Percentiles rank a stretch among this genome's conserved stretches.
Evolutionary conservation across 108 stramenopile genomes (phyloP).

Genomic region (Cyclostephanos tholiformis): DNA sequence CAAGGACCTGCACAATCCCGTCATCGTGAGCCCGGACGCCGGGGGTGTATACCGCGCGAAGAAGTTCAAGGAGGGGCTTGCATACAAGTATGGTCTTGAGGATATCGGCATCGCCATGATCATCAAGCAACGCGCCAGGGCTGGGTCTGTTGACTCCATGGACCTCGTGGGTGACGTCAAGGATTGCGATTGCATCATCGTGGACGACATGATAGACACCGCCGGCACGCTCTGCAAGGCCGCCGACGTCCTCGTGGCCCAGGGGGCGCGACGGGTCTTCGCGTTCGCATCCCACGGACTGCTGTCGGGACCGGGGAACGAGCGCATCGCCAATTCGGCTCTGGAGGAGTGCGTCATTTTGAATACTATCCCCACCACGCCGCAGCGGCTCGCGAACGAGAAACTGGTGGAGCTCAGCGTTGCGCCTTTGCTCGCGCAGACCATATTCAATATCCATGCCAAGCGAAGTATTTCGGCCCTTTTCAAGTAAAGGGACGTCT

Average conservation of each 20-base stretch:
- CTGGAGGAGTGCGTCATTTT: slow-evolving; percentile 96
- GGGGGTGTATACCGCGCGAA: slow-evolving; percentile 99
- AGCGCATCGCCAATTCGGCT: slow-evolving; percentile 92
- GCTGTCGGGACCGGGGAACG: slow-evolving; percentile 95
- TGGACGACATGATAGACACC: slow-evolving; percentile 99
- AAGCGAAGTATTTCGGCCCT: slow-evolving; percentile 99
- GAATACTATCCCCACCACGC: slow-evolving; percentile 89
- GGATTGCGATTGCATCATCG: slow-evolving; percentile 98
- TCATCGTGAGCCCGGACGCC: slow-evolving; percentile 99
- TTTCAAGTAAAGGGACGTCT: slow-evolving; percentile 84
- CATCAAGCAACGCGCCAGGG: slow-evolving; percentile 98
- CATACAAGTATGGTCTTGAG: slow-evolving; percentile 92
- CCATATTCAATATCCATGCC: slow-evolving; percentile 99
- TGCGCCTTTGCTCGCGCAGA: slow-evolving; percentile 95
- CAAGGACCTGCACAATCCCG: slow-evolving; percentile 98
- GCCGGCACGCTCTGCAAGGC: slow-evolving; percentile 99
- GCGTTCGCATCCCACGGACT: slow-evolving; percentile 99
- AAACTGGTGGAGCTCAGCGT: slow-evolving; percentile 95
- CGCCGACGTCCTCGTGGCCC: slow-evolving; percentile 91
- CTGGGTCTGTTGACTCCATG: slow-evolving; percentile 95
- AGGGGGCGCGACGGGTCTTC: slow-evolving; percentile 97
- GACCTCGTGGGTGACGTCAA: slow-evolving; percentile 98
- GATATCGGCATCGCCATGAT: slow-evolving; percentile 99
- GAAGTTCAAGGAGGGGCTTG: slow-evolving; percentile 98
- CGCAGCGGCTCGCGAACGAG: slow-evolving; percentile 88